Percentiles rank a stretch among this genome's conserved stretches.
Evolutionary conservation across 73 alveolate species (phyloP).

Genomic region (Paramecium bursaria): DNA sequence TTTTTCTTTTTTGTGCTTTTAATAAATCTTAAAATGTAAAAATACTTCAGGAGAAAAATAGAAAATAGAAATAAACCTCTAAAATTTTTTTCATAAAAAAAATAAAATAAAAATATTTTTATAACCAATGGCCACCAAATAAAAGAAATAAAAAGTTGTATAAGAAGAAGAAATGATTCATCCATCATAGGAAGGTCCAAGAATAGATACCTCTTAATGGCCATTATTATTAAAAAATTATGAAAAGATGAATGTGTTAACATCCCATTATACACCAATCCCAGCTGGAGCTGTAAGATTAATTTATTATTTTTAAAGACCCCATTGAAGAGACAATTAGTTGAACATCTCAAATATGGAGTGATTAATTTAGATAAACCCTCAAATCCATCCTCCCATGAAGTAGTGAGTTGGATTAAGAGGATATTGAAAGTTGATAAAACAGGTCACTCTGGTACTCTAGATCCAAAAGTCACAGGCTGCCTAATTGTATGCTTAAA

Average conservation of each 20-base stretch:
- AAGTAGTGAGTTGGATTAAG: constrained; percentile 99
- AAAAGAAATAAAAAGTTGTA: constrained; percentile 65
- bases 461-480: constrained; percentile 99
- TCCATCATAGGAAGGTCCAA: constrained; percentile 70
- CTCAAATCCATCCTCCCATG: constrained; percentile 97
- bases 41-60: not conserved
- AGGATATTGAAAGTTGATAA: constrained; percentile 97
- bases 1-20: not conserved
- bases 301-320: constrained; percentile 69
- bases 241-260: constrained; percentile 88
- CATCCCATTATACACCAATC: constrained; percentile 99
- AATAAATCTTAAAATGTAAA: not conserved
- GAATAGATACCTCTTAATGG: constrained; percentile 82
- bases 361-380: constrained; percentile 99
- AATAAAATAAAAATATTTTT: not conserved
- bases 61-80: no score
- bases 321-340: constrained; percentile 96
- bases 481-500: constrained; percentile 99
- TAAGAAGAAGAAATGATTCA: constrained; percentile 60
- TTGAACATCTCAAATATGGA: constrained; percentile 97
- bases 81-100: no score
- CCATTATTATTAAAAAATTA: constrained; percentile 88
- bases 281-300: constrained; percentile 89
- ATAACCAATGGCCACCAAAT: constrained; percentile 55
- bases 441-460: constrained; percentile 99